phyloP scores from a whole-genome alignment of 345 rosid genomes.

The Schrenkiella parvula region DNA sequence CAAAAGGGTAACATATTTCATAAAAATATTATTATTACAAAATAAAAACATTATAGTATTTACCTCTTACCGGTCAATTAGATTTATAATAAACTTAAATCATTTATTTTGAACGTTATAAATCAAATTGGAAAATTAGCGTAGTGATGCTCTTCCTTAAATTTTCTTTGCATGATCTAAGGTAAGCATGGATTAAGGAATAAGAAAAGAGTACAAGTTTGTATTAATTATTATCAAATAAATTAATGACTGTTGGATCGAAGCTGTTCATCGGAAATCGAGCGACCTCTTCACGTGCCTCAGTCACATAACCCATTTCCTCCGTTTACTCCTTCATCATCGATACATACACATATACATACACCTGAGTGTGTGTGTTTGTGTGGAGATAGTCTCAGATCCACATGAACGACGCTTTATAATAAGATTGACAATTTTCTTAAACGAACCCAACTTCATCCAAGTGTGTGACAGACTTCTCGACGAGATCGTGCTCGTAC shows the following conservation, averaged over 20 bases:
- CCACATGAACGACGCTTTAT: slow-evolving; percentile 27
- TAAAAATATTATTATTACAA: neutral
- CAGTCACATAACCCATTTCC: slow-evolving; percentile 29
- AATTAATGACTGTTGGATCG: slow-evolving; percentile 20
- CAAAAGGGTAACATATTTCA: neutral
- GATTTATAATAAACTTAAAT: too few relatives aligned
- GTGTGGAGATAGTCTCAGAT: slow-evolving; percentile 23
- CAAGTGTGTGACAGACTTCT: neutral
- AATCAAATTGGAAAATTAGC: neutral
- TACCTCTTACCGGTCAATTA: too few relatives aligned
- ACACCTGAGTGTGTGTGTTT: neutral
- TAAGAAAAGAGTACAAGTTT: neutral
- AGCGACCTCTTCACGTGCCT: slow-evolving; percentile 29
- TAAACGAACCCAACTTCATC: neutral
- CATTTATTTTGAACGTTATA: neutral
- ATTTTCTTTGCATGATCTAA: neutral
- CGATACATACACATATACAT: slow-evolving; percentile 16
- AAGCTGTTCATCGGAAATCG: slow-evolving; percentile 18
- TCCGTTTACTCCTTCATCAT: slow-evolving; percentile 29
- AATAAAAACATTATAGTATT: too few relatives aligned
- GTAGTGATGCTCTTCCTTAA: neutral
- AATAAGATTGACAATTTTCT: neutral
- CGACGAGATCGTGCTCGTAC: slow-evolving; percentile 2
- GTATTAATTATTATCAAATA: neutral
- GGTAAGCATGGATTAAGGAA: neutral